Percentiles rank a stretch among this genome's conserved stretches.
These are phyloP conservation scores for Linnemannia elongata DNA, from an alignment of 192 early-diverging fungal species.

Conservation along the genomic window DNA sequence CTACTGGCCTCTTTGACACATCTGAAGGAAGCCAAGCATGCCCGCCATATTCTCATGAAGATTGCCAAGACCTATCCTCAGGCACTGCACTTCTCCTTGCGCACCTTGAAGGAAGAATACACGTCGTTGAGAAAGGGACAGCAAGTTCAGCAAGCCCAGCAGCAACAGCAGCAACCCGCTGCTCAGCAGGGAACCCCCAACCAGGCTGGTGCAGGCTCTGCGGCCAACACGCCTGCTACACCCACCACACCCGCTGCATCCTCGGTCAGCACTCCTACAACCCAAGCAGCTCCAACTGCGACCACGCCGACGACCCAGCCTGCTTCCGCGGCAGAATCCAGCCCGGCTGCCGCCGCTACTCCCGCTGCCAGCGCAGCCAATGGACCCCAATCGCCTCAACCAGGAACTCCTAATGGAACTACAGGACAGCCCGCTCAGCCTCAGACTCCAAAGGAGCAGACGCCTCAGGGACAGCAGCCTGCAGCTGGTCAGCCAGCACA, in stretches of 20 bases:
- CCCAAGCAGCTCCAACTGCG: constrained; percentile 32
- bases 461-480: constrained; percentile 1
- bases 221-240: constrained; percentile 48
- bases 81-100: constrained; percentile 94
- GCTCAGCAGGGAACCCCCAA: constrained; percentile 12
- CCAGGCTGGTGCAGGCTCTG: constrained; percentile 8
- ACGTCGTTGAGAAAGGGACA: constrained; percentile 72
- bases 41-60: constrained; percentile 86
- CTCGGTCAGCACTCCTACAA: constrained; percentile 29
- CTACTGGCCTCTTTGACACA: constrained; percentile 83
- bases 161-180: constrained; percentile 33
- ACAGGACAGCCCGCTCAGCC: constrained; percentile 4
- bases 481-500: constrained; percentile 16
- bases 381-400: constrained; percentile 43
- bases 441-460: constrained; percentile 15
- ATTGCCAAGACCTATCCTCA: constrained; percentile 96
- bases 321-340: constrained; percentile 20
- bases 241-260: constrained; percentile 55
- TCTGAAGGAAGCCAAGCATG: constrained; percentile 83
- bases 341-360: constrained; percentile 25
- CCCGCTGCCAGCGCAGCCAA: constrained; percentile 28
- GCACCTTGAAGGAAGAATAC: constrained; percentile 93
- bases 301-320: constrained; percentile 22
- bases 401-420: constrained; percentile 22
- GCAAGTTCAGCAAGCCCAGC: constrained; percentile 40